phyloP scores from a whole-genome alignment of 2,329 filamentous ascomycete genomes.

The Rutstroemia sp. region DNA sequence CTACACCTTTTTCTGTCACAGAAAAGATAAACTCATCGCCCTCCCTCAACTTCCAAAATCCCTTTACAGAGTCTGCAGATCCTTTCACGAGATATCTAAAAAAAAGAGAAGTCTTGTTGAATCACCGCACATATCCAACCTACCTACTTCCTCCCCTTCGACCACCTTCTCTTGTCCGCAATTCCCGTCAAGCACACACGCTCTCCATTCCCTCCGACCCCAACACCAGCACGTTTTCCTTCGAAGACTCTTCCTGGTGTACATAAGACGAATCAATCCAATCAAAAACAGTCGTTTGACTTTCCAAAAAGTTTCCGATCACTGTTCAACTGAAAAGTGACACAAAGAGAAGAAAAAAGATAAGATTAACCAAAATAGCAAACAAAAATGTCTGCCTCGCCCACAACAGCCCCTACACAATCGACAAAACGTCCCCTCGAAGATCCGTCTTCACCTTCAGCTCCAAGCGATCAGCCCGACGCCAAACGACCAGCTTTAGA shows the following conservation, averaged over 20 bases:
- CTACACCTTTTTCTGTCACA: constrained; percentile 15
- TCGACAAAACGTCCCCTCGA: constrained; percentile 89
- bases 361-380: constrained; percentile 31
- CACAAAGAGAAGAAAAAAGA: background rate
- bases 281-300: constrained; percentile 45
- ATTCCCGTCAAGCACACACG: constrained; percentile 29
- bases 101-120: background rate
- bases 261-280: constrained; percentile 60
- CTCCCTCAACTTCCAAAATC: constrained; percentile 26
- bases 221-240: constrained; percentile 89
- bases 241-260: constrained; percentile 77
- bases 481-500: constrained; percentile 95
- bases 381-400: constrained; percentile 66
- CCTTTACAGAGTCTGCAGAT: constrained; percentile 26
- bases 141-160: constrained; percentile 30
- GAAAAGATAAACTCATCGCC: background rate
- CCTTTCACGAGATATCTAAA: constrained; percentile 14
- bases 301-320: constrained; percentile 36
- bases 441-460: constrained; percentile 91
- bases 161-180: constrained; percentile 29
- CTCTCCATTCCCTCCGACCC: constrained; percentile 29
- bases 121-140: constrained; percentile 27
- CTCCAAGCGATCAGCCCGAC: constrained; percentile 86
- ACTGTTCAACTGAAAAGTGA: constrained; percentile 29
- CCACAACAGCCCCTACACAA: constrained; percentile 54